Conservation (phyloP, 192 early-diverging fungal species). For the Rhizophagus clarus region DNA sequence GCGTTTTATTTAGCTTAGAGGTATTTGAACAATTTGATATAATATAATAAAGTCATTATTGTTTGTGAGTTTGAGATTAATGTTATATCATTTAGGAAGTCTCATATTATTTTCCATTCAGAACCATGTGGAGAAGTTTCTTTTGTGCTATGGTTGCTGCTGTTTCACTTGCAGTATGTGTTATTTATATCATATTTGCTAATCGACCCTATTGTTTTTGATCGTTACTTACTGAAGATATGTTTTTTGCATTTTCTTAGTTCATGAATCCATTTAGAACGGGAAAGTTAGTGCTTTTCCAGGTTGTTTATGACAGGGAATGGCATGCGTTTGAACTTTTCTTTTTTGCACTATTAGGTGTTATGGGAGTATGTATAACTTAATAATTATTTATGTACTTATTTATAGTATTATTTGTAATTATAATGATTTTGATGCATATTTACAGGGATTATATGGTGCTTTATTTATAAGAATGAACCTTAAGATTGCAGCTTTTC, state of each 20-base stretch:
- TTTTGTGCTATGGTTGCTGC: constrained; percentile 94
- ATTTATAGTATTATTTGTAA: neutral
- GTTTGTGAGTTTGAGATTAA: neutral
- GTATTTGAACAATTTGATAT: constrained; percentile 44
- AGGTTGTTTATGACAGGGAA: constrained; percentile 84
- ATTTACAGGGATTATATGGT: constrained; percentile 76
- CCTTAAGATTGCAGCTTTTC: constrained; percentile 64
- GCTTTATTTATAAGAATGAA: constrained; percentile 79
- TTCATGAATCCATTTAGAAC: constrained; percentile 80
- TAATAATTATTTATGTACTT: constrained; percentile 3
- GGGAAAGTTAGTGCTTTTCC: constrained; percentile 84
- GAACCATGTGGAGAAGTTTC: constrained; percentile 92
- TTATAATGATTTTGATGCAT: neutral
- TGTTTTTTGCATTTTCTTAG: constrained; percentile 44
- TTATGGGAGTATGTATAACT: constrained; percentile 64
- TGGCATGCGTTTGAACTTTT: constrained; percentile 94
- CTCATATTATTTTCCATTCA: constrained; percentile 89
- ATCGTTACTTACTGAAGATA: neutral
- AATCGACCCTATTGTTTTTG: neutral
- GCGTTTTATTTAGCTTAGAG: constrained; percentile 92
- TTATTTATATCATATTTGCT: constrained; percentile 10
- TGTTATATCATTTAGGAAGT: constrained; percentile 57
- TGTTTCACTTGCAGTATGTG: constrained; percentile 71
- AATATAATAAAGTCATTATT: neutral
- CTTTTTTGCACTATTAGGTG: constrained; percentile 82